Evolutionary conservation across 208 protist species (phyloP).

Genomic region (Angomonas desouzai): DNA sequence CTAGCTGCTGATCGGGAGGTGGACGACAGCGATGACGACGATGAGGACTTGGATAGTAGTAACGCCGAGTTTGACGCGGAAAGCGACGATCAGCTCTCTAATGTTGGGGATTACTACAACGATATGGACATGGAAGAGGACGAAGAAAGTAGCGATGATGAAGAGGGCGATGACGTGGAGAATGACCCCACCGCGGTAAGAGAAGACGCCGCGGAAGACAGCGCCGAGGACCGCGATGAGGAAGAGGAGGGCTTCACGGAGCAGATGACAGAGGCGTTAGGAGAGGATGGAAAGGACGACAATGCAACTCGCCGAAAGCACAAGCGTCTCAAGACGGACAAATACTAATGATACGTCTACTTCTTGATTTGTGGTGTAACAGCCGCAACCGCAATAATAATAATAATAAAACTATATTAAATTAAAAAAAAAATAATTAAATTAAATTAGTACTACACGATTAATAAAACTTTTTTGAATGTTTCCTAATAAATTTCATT

Average conservation of each 20-base stretch:
- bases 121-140: constrained; percentile 21
- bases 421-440: no score
- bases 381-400: not conserved
- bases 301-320: constrained; percentile 34
- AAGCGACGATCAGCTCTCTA: constrained; percentile 7
- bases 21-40: constrained; percentile 29
- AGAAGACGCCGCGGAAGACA: constrained; percentile 17
- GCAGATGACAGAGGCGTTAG: constrained; percentile 50
- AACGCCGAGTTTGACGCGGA: constrained; percentile 14
- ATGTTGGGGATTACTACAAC: constrained; percentile 14
- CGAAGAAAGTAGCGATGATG: constrained; percentile 21
- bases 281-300: constrained; percentile 27
- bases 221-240: constrained; percentile 30
- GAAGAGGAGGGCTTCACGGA: constrained; percentile 26
- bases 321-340: constrained; percentile 58
- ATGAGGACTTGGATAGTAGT: not conserved
- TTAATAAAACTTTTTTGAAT: constrained; percentile 16
- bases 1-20: not conserved
- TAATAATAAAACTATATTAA: constrained; percentile 7
- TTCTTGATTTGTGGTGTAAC: not conserved
- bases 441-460: constrained; percentile 5
- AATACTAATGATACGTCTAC: not conserved
- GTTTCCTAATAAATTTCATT: not conserved
- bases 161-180: constrained; percentile 26
- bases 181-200: constrained; percentile 22